phyloP scores from a whole-genome alignment of 768 basidiomycete species.

The Tulasnella sp. region DNA sequence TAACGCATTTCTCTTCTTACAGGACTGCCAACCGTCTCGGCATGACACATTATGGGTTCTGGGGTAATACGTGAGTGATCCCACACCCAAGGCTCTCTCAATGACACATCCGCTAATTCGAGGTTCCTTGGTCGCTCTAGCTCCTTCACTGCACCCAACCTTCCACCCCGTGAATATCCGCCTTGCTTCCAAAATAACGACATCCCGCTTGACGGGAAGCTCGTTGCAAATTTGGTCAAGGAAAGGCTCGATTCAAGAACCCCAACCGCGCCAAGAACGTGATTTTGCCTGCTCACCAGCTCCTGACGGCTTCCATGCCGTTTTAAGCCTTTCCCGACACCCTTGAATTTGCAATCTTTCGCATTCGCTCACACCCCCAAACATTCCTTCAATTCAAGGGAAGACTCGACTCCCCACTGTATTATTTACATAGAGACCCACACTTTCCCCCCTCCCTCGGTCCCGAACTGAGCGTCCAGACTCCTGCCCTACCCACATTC shows the following conservation, averaged over 20 bases:
- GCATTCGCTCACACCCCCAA: too few species aligned
- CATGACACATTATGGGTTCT: slow-evolving; percentile 66
- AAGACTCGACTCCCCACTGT: too few species aligned
- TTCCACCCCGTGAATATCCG: slow-evolving; percentile 26
- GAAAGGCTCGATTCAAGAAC: slow-evolving; percentile 28
- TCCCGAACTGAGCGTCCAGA: too few species aligned
- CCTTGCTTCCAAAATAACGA: slow-evolving; percentile 38
- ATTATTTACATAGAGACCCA: too few species aligned
- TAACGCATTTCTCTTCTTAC: background rate
- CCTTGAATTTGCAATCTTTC: too few species aligned
- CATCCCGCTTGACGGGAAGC: slow-evolving; percentile 27
- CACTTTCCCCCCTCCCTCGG: too few species aligned
- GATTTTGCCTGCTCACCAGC: background rate
- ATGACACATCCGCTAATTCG: slow-evolving; percentile 20
- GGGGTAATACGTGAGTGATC: slow-evolving; percentile 52
- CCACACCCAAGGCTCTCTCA: slow-evolving; percentile 26
- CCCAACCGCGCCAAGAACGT: background rate
- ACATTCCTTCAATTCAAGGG: too few species aligned
- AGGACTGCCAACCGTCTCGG: slow-evolving; percentile 61
- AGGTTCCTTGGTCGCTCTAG: background rate
- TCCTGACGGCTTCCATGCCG: background rate
- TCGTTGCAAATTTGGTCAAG: slow-evolving; percentile 38
- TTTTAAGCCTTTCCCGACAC: background rate
- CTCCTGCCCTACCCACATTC: too few species aligned
- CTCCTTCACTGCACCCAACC: background rate